Percentiles rank a stretch among this genome's conserved stretches.
Evolutionary conservation across 768 basidiomycete genomes (phyloP).

Genomic region (Tremella mesenterica): DNA sequence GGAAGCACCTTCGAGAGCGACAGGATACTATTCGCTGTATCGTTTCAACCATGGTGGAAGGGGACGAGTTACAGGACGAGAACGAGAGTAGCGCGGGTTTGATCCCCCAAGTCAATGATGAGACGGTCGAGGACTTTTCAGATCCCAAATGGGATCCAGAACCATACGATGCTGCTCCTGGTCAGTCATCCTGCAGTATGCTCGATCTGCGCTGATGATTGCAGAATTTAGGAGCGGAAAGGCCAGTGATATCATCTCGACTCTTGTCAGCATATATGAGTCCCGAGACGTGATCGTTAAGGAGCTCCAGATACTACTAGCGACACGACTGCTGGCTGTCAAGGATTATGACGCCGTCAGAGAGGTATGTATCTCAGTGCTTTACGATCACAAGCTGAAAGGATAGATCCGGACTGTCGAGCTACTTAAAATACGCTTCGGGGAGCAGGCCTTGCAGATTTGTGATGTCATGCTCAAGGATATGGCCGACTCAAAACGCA

Average conservation of each 20-base stretch:
- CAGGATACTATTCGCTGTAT: slow-evolving; percentile 91
- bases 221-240: slow-evolving; percentile 88
- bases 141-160: slow-evolving; percentile 95
- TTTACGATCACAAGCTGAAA: background rate
- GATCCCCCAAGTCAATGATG: slow-evolving; percentile 52
- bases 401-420: slow-evolving; percentile 79
- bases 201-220: background rate
- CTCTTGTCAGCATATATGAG: slow-evolving; percentile 93
- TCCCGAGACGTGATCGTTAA: slow-evolving; percentile 93
- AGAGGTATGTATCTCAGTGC: slow-evolving; percentile 47
- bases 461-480: slow-evolving; percentile 99
- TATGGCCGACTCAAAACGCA: slow-evolving; percentile 86
- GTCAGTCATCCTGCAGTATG: slow-evolving; percentile 47
- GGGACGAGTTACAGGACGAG: slow-evolving; percentile 74
- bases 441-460: slow-evolving; percentile 81
- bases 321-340: slow-evolving; percentile 71
- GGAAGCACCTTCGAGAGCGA: slow-evolving; percentile 69
- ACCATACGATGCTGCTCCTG: slow-evolving; percentile 90
- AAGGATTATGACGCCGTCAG: slow-evolving; percentile 70
- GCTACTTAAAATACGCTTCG: slow-evolving; percentile 89
- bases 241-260: slow-evolving; percentile 87
- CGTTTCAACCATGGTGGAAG: slow-evolving; percentile 80
- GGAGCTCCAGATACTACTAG: slow-evolving; percentile 84
- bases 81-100: slow-evolving; percentile 51
- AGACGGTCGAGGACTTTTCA: slow-evolving; percentile 63